Percentiles rank a stretch among this genome's conserved stretches.
Evolutionary conservation across 768 basidiomycete genomes (phyloP).

Genomic region (Phanerochaete carnosa): DNA sequence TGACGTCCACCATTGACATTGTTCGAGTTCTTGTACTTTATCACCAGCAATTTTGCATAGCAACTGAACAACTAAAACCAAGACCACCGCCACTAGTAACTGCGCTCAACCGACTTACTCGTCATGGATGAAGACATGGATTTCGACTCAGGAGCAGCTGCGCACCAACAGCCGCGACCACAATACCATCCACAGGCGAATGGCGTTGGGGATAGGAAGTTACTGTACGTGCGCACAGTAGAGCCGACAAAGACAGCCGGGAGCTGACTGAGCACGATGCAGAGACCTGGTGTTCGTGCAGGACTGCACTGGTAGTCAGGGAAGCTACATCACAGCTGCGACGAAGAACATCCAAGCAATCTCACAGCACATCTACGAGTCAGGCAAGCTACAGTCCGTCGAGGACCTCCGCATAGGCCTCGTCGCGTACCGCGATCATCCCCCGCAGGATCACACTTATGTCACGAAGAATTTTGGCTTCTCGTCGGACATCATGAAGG

Average conservation of each 20-base stretch:
- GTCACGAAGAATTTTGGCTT: constrained; percentile 93
- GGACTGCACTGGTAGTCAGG: constrained; percentile 92
- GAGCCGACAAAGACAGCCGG: background rate
- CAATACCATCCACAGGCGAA: constrained; percentile 19
- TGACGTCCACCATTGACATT: constrained; percentile 3
- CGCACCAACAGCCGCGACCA: constrained; percentile 30
- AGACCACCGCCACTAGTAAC: constrained; percentile 1
- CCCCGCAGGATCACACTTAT: constrained; percentile 96
- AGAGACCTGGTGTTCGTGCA: constrained; percentile 95
- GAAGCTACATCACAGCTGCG: constrained; percentile 87
- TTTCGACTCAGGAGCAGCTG: constrained; percentile 41
- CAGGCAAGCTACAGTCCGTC: constrained; percentile 79
- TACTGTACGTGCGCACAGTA: constrained; percentile 55
- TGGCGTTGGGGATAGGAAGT: constrained; percentile 54
- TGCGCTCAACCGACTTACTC: constrained; percentile 8
- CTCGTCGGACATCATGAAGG: constrained; percentile 84
- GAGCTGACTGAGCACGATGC: constrained; percentile 2
- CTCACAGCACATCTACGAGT: constrained; percentile 91
- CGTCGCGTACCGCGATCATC: constrained; percentile 94
- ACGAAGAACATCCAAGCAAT: constrained; percentile 97
- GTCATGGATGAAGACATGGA: constrained; percentile 84
- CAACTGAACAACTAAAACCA: background rate
- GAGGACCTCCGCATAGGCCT: constrained; percentile 93
- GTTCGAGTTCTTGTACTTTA: background rate
- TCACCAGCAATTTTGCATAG: background rate